phyloP scores from a whole-genome alignment of 441 rosid species.

The Daphne laureola region DNA sequence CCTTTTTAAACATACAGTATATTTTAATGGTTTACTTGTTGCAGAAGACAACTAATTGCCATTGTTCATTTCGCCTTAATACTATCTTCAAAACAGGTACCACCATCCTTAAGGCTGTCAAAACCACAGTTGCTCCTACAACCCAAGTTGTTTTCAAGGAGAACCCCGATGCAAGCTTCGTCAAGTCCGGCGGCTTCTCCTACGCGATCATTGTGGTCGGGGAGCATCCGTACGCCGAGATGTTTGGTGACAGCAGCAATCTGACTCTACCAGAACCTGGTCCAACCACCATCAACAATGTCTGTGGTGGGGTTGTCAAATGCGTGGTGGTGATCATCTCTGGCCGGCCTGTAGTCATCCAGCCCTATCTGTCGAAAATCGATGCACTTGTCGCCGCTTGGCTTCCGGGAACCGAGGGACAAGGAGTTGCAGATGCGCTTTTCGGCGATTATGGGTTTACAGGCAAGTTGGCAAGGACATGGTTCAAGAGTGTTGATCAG shows the following conservation, averaged over 20 bases:
- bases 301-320: slow-evolving; percentile 40
- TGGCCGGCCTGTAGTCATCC: slow-evolving; percentile 57
- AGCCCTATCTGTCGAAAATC: slow-evolving; percentile 41
- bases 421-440: slow-evolving; percentile 62
- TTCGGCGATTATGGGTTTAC: slow-evolving; percentile 72
- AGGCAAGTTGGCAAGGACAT: slow-evolving; percentile 69
- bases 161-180: slow-evolving; percentile 33
- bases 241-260: slow-evolving; percentile 46
- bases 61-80: too few species aligned
- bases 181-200: slow-evolving; percentile 35
- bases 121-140: slow-evolving; percentile 39
- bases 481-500: slow-evolving; percentile 72
- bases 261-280: slow-evolving; percentile 57
- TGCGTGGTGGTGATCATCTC: slow-evolving; percentile 54
- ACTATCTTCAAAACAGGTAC: slow-evolving; percentile 33
- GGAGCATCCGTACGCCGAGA: slow-evolving; percentile 65
- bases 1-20: too few species aligned
- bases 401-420: slow-evolving; percentile 83
- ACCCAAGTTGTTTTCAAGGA: slow-evolving; percentile 35
- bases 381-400: slow-evolving; percentile 82
- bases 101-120: slow-evolving; percentile 56
- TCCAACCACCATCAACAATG: slow-evolving; percentile 36
- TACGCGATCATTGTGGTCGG: slow-evolving; percentile 65
- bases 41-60: too few species aligned
- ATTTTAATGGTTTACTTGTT: too few species aligned